Evolutionary conservation across 2,329 filamentous ascomycete species (phyloP), one percentile per base, ranked within the genome.

Genomic region (Metarhizium guizhouense): DNA sequence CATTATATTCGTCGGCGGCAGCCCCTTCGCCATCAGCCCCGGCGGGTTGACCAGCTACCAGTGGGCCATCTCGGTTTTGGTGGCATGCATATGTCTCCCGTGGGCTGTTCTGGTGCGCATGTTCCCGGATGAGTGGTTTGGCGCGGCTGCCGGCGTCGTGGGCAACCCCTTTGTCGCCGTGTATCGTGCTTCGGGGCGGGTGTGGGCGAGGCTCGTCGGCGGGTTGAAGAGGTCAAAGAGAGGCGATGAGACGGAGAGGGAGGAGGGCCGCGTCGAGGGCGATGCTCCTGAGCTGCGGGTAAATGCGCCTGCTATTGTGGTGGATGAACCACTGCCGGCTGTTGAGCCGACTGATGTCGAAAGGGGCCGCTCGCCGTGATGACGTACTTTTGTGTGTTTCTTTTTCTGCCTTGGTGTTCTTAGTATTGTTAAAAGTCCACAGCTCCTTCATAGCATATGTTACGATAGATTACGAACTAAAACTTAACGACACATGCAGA

Each of bases 51-150:
- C 83, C 56, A 84, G 82, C 49, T 75, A 80, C 48, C 88, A 95
- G 66, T 95, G 90, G 90, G 90, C 79, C n/a, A 81, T 91, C 57
- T 94, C 89, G 3, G 80, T 96, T 56, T 77, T 90, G 32, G 79
- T 92, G 51, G 89, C 90, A 34, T 75, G 86, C 56, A 77, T 91
- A 10, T 93, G 90, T 18, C 74, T 95, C 11, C 88, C 89, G 0
- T 81, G 88, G 65, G 90, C 87, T 53, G 77, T 87, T 4, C 68
- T 85, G n/a, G 84, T 95, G 54, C 85, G 90, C 52, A 73, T 85
- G 25, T 79, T 92, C 57, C 90, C 90, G 0, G 88, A 95, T 63
- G 76, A 76, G 25, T 71, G 65, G 67, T 62, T 67, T 34, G 60
- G 57, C 20, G 45, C 13, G 18, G 51, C 50, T 38, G 59, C 54